Evolutionary conservation across 1,284 basidiomycete species (phyloP), one percentile per base, ranked within the genome.

Genomic region (Paramarasmius palmivorus): DNA sequence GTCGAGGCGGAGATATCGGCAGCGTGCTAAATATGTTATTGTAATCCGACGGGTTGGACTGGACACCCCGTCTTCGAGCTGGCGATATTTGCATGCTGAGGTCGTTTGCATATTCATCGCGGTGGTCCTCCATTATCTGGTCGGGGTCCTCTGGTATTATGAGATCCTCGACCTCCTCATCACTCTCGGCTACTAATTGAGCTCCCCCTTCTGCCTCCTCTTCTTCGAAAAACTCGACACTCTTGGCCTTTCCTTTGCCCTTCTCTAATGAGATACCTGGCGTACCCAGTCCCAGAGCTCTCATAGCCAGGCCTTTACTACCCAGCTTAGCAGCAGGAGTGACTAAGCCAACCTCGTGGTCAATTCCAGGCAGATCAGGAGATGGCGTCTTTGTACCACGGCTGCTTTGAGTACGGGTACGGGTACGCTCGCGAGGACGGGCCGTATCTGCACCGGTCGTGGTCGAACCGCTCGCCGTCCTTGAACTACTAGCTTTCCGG

Each of bases 41-140:
- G 10, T 25, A 35, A 40, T 39, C 45, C 19, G 22, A 26, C 19
- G 22, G 22, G 25, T 45, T 49, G 17, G 49, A 39, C 37, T 29
- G 63, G 57, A 36, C 64, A 62, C 26, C 62, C 57, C 8, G 75
- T 70, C 44, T 22, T 19, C 82, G 75, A 29, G 77, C 74, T 9
- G 86, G 86, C 1, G 86, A 86, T 34, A 87, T 69, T 59, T 86
- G 84, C 71, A 87, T 70, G 22, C 78, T 77, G 56, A 82, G 62
- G 54, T 62, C 71, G 17, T 60, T 38, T 39, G 39, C 45, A 19
- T 57, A 55, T 44, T 57, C 49, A 40, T 54, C 50, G 15, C 56
- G 39, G 12, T 51, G 50, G 38, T 47, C 49, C 25, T 58, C 54
- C 53, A 61, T 55, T 1, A 44, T 53, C 35, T 60, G 63, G 3